Conservation (phyloP, 768 basidiomycete genomes). For the Fomitopsis serialis region DNA sequence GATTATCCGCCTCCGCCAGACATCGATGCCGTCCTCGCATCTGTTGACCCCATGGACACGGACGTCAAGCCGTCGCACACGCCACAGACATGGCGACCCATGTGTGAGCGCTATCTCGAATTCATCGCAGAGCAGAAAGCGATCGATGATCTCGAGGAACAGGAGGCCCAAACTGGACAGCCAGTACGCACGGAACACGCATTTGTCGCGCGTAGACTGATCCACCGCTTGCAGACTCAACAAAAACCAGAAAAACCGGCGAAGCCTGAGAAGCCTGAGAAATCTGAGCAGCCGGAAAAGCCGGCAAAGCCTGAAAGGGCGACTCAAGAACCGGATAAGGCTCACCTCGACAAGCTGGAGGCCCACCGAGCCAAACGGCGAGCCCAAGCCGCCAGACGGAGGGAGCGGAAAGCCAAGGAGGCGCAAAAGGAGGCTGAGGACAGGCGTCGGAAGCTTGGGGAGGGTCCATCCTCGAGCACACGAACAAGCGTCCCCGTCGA, state of each 20-base stretch:
- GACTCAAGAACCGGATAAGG: not conserved
- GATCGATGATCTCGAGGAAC: constrained; percentile 74
- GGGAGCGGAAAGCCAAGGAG: constrained; percentile 37
- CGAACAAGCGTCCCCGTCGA: not conserved
- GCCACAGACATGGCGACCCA: constrained; percentile 63
- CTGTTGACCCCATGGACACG: constrained; percentile 14
- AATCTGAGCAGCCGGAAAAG: not conserved
- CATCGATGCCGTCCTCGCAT: constrained; percentile 57
- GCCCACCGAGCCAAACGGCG: constrained; percentile 18
- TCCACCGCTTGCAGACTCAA: not conserved
- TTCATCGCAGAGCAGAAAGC: constrained; percentile 80
- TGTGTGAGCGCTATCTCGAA: constrained; percentile 80
- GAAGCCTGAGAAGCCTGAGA: not conserved
- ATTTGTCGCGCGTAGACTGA: not conserved
- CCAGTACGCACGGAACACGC: constrained; percentile 12
- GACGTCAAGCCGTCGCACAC: constrained; percentile 27
- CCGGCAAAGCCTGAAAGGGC: not conserved
- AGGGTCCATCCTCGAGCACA: not conserved
- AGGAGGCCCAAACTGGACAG: constrained; percentile 39
- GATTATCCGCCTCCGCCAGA: constrained; percentile 74
- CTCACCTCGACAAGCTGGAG: constrained; percentile 12
- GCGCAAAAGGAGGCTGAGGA: constrained; percentile 33
- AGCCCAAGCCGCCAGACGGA: constrained; percentile 19
- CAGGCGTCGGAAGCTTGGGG: constrained; percentile 10
- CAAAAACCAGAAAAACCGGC: not conserved